Conservation (phyloP, 2,329 filamentous ascomycete genomes). For the Monascus ruber region DNA sequence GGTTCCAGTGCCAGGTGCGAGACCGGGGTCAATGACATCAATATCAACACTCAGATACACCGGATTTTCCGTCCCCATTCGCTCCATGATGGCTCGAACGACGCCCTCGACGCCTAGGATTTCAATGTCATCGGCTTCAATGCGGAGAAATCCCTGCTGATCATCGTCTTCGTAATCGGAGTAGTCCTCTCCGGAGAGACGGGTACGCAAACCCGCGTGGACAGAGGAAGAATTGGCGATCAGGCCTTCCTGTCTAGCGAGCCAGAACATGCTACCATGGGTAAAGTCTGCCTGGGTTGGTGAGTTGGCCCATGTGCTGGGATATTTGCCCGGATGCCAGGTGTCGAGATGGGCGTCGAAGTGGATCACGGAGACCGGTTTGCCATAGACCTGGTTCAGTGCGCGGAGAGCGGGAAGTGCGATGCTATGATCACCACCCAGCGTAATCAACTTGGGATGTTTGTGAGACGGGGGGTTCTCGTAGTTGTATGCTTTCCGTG, state of each 20-base stretch:
- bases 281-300: no score
- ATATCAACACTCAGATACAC: conserved; percentile 24
- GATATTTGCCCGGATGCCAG: not conserved
- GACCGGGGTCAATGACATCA: conserved; percentile 20
- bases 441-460: conserved; percentile 9
- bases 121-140: conserved; percentile 16
- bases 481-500: conserved; percentile 4
- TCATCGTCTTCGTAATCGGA: no score
- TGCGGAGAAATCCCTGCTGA: conserved; percentile 8
- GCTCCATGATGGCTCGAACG: conserved; percentile 7
- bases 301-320: no score
- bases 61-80: conserved; percentile 9
- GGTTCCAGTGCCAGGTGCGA: conserved; percentile 21
- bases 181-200: no score
- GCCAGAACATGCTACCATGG: no score
- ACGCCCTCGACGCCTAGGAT: conserved; percentile 13
- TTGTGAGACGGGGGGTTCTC: not conserved
- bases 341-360: conserved; percentile 20
- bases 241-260: no score
- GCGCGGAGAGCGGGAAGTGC: conserved; percentile 14
- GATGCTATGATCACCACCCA: conserved; percentile 17
- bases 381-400: conserved; percentile 11
- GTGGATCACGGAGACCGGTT: conserved; percentile 14
- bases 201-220: no score
- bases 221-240: no score